phyloP scores from a whole-genome alignment of 441 rosid species.

The Isatis lusitanica region DNA sequence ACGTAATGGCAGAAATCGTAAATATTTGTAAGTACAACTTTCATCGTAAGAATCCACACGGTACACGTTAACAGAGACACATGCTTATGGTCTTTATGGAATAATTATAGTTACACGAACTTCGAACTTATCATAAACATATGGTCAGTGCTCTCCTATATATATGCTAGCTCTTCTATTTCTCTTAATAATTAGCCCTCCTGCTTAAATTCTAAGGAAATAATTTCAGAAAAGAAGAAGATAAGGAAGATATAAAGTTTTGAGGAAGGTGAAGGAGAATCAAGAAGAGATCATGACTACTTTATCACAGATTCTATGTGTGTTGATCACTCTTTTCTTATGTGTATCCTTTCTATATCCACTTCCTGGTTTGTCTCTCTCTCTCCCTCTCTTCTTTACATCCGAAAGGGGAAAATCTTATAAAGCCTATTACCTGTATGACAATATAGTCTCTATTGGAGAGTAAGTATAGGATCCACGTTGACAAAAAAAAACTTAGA shows the following conservation, averaged over 20 bases:
- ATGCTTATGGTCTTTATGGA: slow-evolving; percentile 19
- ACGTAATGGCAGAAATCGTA: slow-evolving; percentile 28
- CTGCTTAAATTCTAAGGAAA: neutral
- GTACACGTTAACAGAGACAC: slow-evolving; percentile 40
- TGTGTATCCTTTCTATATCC: slow-evolving; percentile 25
- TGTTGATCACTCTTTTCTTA: slow-evolving; percentile 21
- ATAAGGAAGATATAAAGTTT: neutral
- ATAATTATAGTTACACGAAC: slow-evolving; percentile 10
- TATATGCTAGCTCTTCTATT: slow-evolving; percentile 5
- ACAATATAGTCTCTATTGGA: too few species aligned
- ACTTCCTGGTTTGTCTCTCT: slow-evolving; percentile 30
- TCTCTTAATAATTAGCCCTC: neutral
- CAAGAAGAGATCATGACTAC: slow-evolving; percentile 20
- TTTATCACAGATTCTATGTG: slow-evolving; percentile 25
- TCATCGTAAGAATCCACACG: slow-evolving; percentile 26
- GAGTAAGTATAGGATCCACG: too few species aligned
- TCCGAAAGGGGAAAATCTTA: neutral
- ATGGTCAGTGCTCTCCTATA: slow-evolving; percentile 1
- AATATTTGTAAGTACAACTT: slow-evolving; percentile 26
- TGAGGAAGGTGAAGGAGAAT: neutral
- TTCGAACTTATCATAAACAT: neutral
- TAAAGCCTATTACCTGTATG: neutral
- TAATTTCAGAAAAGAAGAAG: neutral
- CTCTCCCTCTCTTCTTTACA: neutral
- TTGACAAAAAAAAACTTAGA: too few species aligned